Conservation (phyloP, 148 eudicot species). For the Amaranthus palmeri region DNA sequence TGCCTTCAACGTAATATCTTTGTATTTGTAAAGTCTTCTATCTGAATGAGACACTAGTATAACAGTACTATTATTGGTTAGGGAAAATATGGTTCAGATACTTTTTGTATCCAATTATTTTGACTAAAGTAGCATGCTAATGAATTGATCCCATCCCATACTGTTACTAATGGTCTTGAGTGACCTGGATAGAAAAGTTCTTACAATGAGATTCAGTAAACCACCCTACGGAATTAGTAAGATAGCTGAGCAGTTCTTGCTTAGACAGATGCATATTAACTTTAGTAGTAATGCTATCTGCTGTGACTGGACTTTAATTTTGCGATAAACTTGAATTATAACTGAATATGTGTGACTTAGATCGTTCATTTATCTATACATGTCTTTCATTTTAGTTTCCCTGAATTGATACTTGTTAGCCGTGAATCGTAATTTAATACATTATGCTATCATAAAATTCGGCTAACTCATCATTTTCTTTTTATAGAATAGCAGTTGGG, state of each 20-base stretch:
- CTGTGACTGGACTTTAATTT: background rate
- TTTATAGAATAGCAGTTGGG: constrained; percentile 83
- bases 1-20: background rate
- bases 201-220: too few relatives aligned
- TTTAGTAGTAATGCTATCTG: background rate
- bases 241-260: background rate
- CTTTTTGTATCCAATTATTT: background rate
- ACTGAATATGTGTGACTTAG: background rate
- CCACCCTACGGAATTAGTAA: too few relatives aligned
- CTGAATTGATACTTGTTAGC: background rate
- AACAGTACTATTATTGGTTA: too few relatives aligned
- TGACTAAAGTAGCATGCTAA: background rate
- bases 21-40: too few relatives aligned
- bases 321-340: background rate
- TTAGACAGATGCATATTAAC: background rate
- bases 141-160: background rate
- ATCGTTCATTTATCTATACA: background rate
- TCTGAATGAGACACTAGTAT: too few relatives aligned
- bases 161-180: background rate
- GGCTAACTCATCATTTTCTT: constrained; percentile 13
- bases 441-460: background rate
- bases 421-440: background rate
- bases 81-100: background rate
- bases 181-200: background rate
- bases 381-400: background rate